These are phyloP conservation scores for Gentiana straminea DNA, from an alignment of 257 asterid species.

Conservation along the genomic window DNA sequence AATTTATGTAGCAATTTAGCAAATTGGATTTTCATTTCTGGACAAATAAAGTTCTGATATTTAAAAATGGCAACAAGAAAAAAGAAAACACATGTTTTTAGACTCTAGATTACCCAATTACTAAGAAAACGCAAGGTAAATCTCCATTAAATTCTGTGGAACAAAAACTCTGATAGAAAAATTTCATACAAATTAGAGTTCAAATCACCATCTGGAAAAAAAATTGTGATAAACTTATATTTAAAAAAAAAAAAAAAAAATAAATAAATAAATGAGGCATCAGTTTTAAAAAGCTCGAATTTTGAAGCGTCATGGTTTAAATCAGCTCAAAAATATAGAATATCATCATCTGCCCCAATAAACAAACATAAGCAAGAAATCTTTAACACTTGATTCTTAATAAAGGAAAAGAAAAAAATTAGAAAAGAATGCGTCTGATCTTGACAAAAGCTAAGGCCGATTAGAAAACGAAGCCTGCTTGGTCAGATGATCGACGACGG, in stretches of 20 bases:
- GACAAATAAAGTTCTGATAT: too few relatives aligned
- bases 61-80: too few relatives aligned
- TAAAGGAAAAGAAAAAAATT: background rate
- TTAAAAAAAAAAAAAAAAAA: background rate
- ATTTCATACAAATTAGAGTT: too few relatives aligned
- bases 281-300: constrained; percentile 83
- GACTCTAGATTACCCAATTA: too few relatives aligned
- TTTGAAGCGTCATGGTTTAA: constrained; percentile 32
- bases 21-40: too few relatives aligned
- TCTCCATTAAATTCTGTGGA: too few relatives aligned
- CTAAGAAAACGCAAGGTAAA: too few relatives aligned
- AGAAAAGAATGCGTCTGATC: constrained; percentile 16
- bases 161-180: too few relatives aligned
- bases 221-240: too few relatives aligned
- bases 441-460: constrained; percentile 23
- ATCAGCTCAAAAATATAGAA: constrained; percentile 29
- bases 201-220: too few relatives aligned
- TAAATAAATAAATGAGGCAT: constrained; percentile 17
- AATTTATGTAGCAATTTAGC: too few relatives aligned
- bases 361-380: background rate
- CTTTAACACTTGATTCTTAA: background rate
- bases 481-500: constrained; percentile 21
- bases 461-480: constrained; percentile 8
- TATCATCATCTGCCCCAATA: constrained; percentile 43
- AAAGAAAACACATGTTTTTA: too few relatives aligned